Evolutionary conservation across 208 protist genomes (phyloP), one percentile per base, ranked within the genome.

Genomic region (Crithidia brevicula): DNA sequence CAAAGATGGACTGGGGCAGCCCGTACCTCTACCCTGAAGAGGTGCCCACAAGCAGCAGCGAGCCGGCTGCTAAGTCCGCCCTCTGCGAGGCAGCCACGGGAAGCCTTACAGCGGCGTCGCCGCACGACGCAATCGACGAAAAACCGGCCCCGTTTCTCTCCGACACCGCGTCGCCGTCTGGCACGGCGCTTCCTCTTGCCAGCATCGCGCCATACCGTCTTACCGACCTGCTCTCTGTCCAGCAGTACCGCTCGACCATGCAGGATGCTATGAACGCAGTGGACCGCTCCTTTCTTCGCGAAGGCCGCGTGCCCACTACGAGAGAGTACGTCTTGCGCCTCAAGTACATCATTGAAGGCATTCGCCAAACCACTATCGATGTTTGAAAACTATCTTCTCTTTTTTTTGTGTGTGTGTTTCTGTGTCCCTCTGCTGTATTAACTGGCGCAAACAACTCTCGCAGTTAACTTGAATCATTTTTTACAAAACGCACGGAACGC

Each of bases 1-100:
- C 78, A 18, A 89, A 91, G 68, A 88, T 94, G 78, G 58, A 86
- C 63, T 96, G 91, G 88, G 70, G 92, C 72, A 93, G 85, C 68
- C 54, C 57, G 36, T 79, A 75, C 31, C 59, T 82, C 33, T 91
- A 88, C 62, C 89, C 89, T 0, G 83, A 82, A 56, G 82, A 90
- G 4, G 79, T 82, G 42, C 71, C 62, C 43, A 72, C 27, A 31
- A 59, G 30, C 36, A 46, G 22, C n/a, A n/a, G 16, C 8, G 51
- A 53, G 36, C 3, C 46, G 10, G 18, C 50, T 30, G n/a, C 53
- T 18, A 9, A 27, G 10, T n/a, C n/a, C n/a, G n/a, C n/a, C n/a
- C n/a, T n/a, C n/a, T n/a, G n/a, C n/a, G n/a, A n/a, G n/a, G n/a
- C n/a, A 40, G 36, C 36, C 36, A 40, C 36, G 36, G 36, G 36